These are phyloP conservation scores for Trichoderma orchidacearum DNA, from an alignment of 495 filamentous ascomycete species.

Conservation along the genomic window DNA sequence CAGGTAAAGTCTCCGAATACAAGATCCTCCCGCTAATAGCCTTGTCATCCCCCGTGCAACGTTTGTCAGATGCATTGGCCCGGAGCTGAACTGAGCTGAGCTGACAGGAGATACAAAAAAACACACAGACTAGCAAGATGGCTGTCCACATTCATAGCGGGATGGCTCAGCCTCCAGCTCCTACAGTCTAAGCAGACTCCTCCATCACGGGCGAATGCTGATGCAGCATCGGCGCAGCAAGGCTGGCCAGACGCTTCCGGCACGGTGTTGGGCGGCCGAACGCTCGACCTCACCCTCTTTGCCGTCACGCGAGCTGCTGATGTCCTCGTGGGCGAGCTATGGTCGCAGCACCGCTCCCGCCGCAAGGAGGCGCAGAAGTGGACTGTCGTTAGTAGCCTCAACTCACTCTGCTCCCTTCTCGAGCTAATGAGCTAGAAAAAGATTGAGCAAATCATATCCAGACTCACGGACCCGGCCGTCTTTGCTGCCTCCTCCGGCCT, in stretches of 20 bases:
- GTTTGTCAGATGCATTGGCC: not conserved
- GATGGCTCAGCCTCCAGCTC: constrained; percentile 33
- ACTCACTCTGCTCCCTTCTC: not conserved
- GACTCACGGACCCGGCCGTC: constrained; percentile 49
- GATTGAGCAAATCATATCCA: constrained; percentile 35
- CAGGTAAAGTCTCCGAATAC: not conserved
- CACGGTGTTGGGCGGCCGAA: constrained; percentile 48
- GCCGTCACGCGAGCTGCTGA: constrained; percentile 64
- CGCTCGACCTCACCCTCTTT: constrained; percentile 78
- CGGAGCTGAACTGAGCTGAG: not conserved
- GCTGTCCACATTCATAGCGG: constrained; percentile 35
- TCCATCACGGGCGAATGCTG: not conserved
- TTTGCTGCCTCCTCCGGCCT: constrained; percentile 67
- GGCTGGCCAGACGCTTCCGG: not conserved
- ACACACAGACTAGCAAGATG: constrained; percentile 26
- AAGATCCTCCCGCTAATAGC: not conserved
- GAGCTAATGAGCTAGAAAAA: constrained; percentile 6
- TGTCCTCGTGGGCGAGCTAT: constrained; percentile 51
- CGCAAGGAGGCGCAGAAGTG: constrained; percentile 26
- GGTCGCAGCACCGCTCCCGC: constrained; percentile 34
- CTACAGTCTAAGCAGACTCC: constrained; percentile 31
- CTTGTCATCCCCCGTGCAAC: not conserved
- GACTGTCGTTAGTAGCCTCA: constrained; percentile 22
- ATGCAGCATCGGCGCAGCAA: not conserved
- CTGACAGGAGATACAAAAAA: too few relatives aligned